Evolutionary conservation across 176 grass and related monocot species (phyloP), one percentile per base, ranked within the genome.

Genomic region (Chloris gayana): DNA sequence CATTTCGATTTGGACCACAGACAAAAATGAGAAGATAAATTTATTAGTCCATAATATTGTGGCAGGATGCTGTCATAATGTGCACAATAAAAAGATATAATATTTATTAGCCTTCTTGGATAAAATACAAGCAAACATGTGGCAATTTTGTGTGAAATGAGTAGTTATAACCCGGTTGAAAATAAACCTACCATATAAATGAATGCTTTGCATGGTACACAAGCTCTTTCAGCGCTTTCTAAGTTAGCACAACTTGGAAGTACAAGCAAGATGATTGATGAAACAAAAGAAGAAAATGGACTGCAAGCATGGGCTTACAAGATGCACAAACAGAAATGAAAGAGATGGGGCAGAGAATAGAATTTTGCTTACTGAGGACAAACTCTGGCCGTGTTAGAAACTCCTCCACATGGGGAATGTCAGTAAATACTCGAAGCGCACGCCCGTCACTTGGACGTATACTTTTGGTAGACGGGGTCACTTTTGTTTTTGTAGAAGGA

Each of bases 361-460:
- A 74, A 64, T 62, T 47, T 60, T 72, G 44, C 87, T 87, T 98
- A 98, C 95, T 92, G n/a, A 92, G 89, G 89, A 90, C 73, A 81
- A 98, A 98, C 79, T 98, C 92, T 79, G 95, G 85, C 4, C 88
- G 89, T 59, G 89, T 92, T 69, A 98, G 82, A 82, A 92, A 98
- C 72, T 94, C 92, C 69, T 94, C 95, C 22, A 98, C 88, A 54
- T 98, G 95, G 44, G 95, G 86, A 80, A 92, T 80, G 75, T 98
- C 95, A 70, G 95, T 92, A 81, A 90, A 98, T 72, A 98, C 95
- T 77, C 74, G 73, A 76, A 94, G 88, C 14, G 81, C 63, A 63
- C 38, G 89, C 14, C 86, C 85, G 85, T 92, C 85, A 45, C 78
- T 88, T 85, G 81, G 87, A n/a, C 67, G 77, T 37, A 89, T 32